Evolutionary conservation across 352 stramenopile genomes (phyloP).

Genomic region (Globisporangium rhizosaccharum): DNA sequence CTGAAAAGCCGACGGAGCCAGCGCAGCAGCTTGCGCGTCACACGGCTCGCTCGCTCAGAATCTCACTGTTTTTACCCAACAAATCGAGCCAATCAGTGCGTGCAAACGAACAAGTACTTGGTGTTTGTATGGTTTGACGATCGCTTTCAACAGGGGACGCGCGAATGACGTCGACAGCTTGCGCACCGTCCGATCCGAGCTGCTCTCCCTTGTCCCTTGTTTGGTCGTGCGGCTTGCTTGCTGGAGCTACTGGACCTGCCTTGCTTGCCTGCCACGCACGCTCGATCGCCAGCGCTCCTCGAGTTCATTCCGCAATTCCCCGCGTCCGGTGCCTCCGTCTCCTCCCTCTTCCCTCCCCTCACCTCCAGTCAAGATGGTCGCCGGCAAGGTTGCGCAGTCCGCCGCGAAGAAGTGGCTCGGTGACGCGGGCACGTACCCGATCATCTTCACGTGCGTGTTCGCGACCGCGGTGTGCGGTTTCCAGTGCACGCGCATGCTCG

Average conservation of each 20-base stretch:
- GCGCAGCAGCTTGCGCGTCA: not conserved
- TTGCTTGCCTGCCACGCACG: not conserved
- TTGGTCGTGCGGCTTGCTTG: not conserved
- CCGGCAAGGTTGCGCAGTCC: conserved; percentile 37
- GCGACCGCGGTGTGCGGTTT: conserved; percentile 61
- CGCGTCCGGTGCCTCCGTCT: conserved; percentile 7
- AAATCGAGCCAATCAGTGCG: conserved; percentile 4
- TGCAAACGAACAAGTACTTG: not conserved
- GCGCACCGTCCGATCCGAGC: conserved; percentile 4
- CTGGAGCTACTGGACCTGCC: not conserved
- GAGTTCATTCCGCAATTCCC: conserved; percentile 63
- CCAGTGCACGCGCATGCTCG: conserved; percentile 67
- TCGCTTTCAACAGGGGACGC: conserved; percentile 3
- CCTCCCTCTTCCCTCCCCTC: not conserved
- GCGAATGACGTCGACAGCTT: conserved; percentile 11
- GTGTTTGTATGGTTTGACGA: not conserved
- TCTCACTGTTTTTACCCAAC: not conserved
- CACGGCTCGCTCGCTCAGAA: not conserved
- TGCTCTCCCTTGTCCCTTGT: not conserved
- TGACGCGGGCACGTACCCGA: conserved; percentile 72
- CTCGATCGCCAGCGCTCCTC: not conserved
- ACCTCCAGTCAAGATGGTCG: conserved; percentile 42
- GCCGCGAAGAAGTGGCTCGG: conserved; percentile 66
- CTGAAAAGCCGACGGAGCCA: not conserved
- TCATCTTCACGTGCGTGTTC: conserved; percentile 63